phyloP scores from a whole-genome alignment of 1,284 basidiomycete genomes.

The Violaceomyces palustris region DNA sequence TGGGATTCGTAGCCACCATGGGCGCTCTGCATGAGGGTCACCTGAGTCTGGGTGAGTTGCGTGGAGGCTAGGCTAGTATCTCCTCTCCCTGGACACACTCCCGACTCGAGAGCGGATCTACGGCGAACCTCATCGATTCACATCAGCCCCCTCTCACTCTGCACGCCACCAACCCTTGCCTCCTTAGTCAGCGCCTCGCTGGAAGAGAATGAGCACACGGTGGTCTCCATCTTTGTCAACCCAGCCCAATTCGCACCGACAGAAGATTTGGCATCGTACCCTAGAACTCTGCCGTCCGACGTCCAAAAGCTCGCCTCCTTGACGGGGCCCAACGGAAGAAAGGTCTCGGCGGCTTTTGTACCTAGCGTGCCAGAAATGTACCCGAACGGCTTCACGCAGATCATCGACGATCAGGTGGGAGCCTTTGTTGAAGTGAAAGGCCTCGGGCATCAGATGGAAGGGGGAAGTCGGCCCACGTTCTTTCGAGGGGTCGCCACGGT shows the following conservation, averaged over 20 bases:
- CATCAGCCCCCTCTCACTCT: slow-evolving; percentile 1
- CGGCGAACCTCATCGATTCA: too few species aligned
- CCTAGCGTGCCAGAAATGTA: slow-evolving; percentile 62
- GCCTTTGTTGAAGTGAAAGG: slow-evolving; percentile 88
- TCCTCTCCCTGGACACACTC: too few species aligned
- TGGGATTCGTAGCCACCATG: slow-evolving; percentile 96
- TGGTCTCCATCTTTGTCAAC: slow-evolving; percentile 95
- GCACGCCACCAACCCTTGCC: background rate
- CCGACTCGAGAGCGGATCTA: too few species aligned
- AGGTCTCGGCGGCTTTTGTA: slow-evolving; percentile 28
- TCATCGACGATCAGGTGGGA: slow-evolving; percentile 71
- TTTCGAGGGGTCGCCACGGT: slow-evolving; percentile 94
- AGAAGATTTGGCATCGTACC: slow-evolving; percentile 87
- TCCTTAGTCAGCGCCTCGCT: slow-evolving; percentile 66
- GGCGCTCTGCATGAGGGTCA: slow-evolving; percentile 92
- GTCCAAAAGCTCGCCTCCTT: slow-evolving; percentile 31
- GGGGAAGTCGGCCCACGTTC: slow-evolving; percentile 75
- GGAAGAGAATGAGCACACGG: slow-evolving; percentile 73
- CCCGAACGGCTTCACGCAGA: slow-evolving; percentile 72
- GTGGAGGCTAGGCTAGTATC: too few species aligned
- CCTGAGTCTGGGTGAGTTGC: slow-evolving; percentile 71
- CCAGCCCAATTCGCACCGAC: slow-evolving; percentile 94
- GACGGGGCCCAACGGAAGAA: slow-evolving; percentile 2
- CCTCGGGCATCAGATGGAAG: slow-evolving; percentile 78
- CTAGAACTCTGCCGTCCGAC: slow-evolving; percentile 62